Conservation (phyloP, 2,329 filamentous ascomycete species). For the Paecilomyces formosus region DNA sequence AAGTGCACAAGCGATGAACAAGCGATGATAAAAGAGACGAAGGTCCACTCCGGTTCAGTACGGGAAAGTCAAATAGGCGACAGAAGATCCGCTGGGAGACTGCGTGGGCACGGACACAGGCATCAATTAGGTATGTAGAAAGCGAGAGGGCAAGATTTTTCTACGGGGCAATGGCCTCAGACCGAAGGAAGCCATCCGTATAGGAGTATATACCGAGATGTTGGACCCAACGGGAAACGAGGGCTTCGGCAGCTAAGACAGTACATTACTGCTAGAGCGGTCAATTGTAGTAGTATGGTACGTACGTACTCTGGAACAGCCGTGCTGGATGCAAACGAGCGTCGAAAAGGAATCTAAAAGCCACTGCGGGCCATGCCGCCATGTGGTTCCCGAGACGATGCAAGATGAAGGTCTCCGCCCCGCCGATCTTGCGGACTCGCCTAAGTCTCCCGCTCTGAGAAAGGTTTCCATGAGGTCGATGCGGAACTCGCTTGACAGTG, state of each 20-base stretch:
- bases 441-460: conserved; percentile 31
- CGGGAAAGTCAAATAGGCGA: not conserved
- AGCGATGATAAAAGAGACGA: not conserved
- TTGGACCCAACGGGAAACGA: not conserved
- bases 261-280: not conserved
- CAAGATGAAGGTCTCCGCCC: not conserved
- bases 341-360: not conserved
- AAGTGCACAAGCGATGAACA: not conserved
- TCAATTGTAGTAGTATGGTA: not conserved
- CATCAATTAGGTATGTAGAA: not conserved
- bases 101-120: not conserved
- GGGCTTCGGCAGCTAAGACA: not conserved
- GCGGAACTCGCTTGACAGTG: conserved; percentile 13
- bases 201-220: not conserved
- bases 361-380: not conserved
- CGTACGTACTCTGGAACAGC: not conserved
- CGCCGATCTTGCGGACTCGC: conserved; percentile 15
- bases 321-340: not conserved
- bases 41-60: not conserved
- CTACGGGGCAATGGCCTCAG: not conserved
- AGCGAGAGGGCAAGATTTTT: not conserved
- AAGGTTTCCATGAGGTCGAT: conserved; percentile 12
- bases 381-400: not conserved
- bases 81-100: not conserved
- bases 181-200: not conserved